Evolutionary conservation across 441 rosid genomes (phyloP).

Genomic region (Jatropha podagrica): DNA sequence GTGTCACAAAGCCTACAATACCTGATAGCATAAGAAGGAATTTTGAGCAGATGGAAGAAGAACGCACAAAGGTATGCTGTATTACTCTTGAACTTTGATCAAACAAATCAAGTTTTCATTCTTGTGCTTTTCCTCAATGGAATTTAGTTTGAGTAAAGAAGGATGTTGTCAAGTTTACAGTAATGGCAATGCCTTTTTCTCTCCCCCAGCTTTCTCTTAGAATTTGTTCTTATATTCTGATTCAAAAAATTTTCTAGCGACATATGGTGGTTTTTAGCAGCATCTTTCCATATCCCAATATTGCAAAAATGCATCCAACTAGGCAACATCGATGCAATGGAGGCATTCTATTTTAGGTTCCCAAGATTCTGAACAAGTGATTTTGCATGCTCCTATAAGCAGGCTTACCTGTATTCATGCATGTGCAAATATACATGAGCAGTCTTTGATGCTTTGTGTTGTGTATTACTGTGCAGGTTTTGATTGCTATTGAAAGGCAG

Average conservation of each 20-base stretch:
- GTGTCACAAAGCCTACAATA: slow-evolving; percentile 83
- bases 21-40: slow-evolving; percentile 76
- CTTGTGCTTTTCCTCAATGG: not conserved
- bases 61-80: slow-evolving; percentile 72
- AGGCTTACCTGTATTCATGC: not conserved
- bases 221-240: not conserved
- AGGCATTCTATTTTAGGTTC: not conserved
- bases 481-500: slow-evolving; percentile 80
- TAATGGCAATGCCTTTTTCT: not conserved
- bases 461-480: slow-evolving; percentile 44
- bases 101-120: not conserved
- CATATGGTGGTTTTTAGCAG: slow-evolving; percentile 1
- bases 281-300: not conserved
- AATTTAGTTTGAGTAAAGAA: not conserved
- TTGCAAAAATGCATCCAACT: not conserved
- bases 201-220: not conserved
- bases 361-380: not conserved
- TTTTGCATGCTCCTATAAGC: not conserved
- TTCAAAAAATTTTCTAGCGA: not conserved
- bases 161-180: not conserved
- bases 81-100: not conserved
- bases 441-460: not conserved
- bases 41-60: slow-evolving; percentile 95
- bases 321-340: not conserved
- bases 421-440: not conserved